Evolutionary conservation across 345 rosid species (phyloP), one percentile per base, ranked within the genome.

Genomic region (Rhizophora mangle): DNA sequence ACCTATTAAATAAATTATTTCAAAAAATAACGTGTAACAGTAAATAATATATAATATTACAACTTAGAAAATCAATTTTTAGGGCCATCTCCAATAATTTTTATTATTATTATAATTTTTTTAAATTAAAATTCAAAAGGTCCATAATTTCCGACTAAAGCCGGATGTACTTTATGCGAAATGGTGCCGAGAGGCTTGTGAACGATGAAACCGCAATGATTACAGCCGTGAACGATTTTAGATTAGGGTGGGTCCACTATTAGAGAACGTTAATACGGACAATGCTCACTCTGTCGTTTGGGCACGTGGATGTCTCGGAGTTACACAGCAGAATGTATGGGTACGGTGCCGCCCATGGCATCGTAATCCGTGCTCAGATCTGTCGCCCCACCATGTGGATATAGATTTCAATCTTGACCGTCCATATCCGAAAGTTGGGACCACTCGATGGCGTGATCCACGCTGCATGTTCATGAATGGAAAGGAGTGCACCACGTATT

Each of bases 181-280:
- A 61, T 66, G 65, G 79, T 77, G 46, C 74, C 79, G 49, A 0
- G 54, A 20, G 72, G 53, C 71, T 67, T 67, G 9, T 30, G 54
- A 30, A 75, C 67, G 66, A 74, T 60, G 31, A 39, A 56, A 11
- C 32, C 8, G 69, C 55, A 68, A 74, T 71, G 78, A 81, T 72
- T 66, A 63, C 18, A 66, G 73, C 80, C 84, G 78, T 69, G 63
- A 0, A 24, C 24, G 80, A 78, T 81, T 81, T 59, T 0, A 55
- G 27, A 27, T 24, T 11, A 13, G 16, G 15, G 15, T 21, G 72
- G 75, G 59, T 29, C 64, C 59, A 74, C 29, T 37, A 54, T 31
- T 37, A 5, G 26, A 21, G 22, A 4, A 32, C 3, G 56, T 22
- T 11, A 58, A 22, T 11, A 22, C 47, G 47, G 47, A 39, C 47